Conservation (phyloP, 768 basidiomycete species). For the Multifurca ochricompacta region DNA sequence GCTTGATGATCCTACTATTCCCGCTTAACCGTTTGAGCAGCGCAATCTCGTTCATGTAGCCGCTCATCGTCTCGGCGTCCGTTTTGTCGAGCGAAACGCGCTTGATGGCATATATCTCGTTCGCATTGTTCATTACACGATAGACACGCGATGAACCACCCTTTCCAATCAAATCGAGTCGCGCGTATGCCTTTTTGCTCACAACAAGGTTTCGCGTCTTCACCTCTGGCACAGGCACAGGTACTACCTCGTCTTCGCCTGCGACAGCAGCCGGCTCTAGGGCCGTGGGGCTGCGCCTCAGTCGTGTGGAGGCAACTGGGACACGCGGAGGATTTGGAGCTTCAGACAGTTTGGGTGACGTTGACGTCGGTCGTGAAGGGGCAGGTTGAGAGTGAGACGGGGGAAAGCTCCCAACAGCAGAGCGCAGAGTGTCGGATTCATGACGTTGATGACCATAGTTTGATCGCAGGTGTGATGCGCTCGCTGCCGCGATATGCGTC, state of each 20-base stretch:
- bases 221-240: constrained; percentile 12
- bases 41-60: constrained; percentile 95
- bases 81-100: constrained; percentile 84
- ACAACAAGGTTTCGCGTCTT: constrained; percentile 20
- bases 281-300: constrained; percentile 63
- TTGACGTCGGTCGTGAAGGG: constrained; percentile 11
- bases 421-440: constrained; percentile 71
- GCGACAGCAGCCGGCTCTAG: constrained; percentile 35
- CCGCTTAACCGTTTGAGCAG: constrained; percentile 91
- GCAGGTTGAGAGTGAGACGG: not conserved
- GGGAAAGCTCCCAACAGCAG: constrained; percentile 30
- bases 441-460: constrained; percentile 50
- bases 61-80: constrained; percentile 80
- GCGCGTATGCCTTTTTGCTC: constrained; percentile 76
- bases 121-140: constrained; percentile 71
- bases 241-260: constrained; percentile 32
- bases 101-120: constrained; percentile 85
- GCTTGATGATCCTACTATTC: constrained; percentile 83
- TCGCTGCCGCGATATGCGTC: constrained; percentile 28
- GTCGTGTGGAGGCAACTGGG: constrained; percentile 29
- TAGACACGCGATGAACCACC: constrained; percentile 96
- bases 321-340: constrained; percentile 7
- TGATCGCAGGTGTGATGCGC: constrained; percentile 27
- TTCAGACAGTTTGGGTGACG: constrained; percentile 12
- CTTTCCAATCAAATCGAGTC: constrained; percentile 84